Percentiles rank a stretch among this genome's conserved stretches.
Evolutionary conservation across 768 basidiomycete genomes (phyloP).

Genomic region (Leucocoprinus birnbaumii): DNA sequence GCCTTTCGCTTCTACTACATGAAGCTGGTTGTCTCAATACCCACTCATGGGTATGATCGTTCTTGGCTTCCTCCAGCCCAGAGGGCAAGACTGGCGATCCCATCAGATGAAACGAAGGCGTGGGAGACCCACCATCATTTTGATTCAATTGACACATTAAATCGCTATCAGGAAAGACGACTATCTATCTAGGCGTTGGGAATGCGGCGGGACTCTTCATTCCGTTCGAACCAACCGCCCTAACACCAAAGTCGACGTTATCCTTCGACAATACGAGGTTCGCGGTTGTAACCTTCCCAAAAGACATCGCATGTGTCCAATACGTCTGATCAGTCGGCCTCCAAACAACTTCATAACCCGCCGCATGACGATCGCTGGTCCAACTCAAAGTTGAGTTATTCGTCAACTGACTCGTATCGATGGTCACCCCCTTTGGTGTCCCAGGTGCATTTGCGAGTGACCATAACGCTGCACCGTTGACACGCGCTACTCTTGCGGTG

Average conservation of each 20-base stretch:
- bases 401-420: constrained; percentile 45
- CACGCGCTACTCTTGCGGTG: constrained; percentile 44
- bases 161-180: too few species aligned
- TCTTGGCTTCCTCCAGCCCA: too few species aligned
- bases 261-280: constrained; percentile 47
- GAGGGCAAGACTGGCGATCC: too few species aligned
- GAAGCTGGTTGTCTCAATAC: too few species aligned
- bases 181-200: constrained; percentile 22
- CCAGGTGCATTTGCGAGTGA: constrained; percentile 54
- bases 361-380: constrained; percentile 36
- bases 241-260: constrained; percentile 47
- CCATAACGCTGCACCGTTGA: constrained; percentile 52
- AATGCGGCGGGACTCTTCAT: constrained; percentile 50
- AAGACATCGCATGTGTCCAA: constrained; percentile 48
- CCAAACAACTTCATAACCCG: constrained; percentile 52
- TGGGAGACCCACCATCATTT: too few species aligned
- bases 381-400: constrained; percentile 54
- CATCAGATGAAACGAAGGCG: too few species aligned
- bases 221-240: constrained; percentile 51
- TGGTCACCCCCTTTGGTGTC: constrained; percentile 43
- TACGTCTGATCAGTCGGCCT: constrained; percentile 42
- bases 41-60: too few species aligned
- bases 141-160: too few species aligned
- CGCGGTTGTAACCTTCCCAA: constrained; percentile 37
- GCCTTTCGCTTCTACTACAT: too few species aligned